Evolutionary conservation across 2,329 filamentous ascomycete genomes (phyloP), one percentile per base, ranked within the genome.

Genomic region (Leptographium flavum): DNA sequence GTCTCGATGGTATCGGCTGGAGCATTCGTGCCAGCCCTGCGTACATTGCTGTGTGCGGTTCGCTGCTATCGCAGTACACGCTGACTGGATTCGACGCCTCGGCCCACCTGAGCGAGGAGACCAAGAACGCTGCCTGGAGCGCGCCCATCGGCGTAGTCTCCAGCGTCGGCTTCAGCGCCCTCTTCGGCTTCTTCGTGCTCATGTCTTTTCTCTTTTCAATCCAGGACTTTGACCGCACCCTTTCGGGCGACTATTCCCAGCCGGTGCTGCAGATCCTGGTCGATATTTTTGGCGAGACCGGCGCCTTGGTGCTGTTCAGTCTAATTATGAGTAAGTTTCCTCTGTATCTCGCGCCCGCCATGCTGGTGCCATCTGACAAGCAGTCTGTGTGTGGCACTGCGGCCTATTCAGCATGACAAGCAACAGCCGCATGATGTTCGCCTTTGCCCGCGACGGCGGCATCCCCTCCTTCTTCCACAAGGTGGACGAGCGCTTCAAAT

Each of bases 171-270:
- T 71, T 73, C 56, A 73, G 69, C 8, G 63, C 71, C 2, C 40
- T 75, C 17, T 76, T 76, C 53, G 73, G 73, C n/a, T 73, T 74
- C 55, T 75, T 76, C 52, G 68, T 76, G n/a, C 57, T 78, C 30
- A 58, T 77, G 40, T 65, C 70, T 39, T 67, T 76, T 43, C 58
- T 77, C 8, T 78, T 78, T 57, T 73, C 68, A 4, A 72, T 78
- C 51, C 74, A 78, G 55, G 67, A 77, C 56, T 72, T 76, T 47
- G 61, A 68, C 5, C 42, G 49, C 5, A 73, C 70, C 0, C 49
- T 76, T n/a, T 52, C 53, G 27, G 66, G 64, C 38, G 42, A 50
- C 1, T 71, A 70, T 49, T 62, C 55, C 2, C 72, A 77, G 54
- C 74, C 74, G 0, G 69, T 78, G 5, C 58, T 77, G 4, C 73